These are phyloP conservation scores for Trichoderma aggressivum DNA, from an alignment of 2,329 filamentous ascomycete genomes.

Conservation along the genomic window DNA sequence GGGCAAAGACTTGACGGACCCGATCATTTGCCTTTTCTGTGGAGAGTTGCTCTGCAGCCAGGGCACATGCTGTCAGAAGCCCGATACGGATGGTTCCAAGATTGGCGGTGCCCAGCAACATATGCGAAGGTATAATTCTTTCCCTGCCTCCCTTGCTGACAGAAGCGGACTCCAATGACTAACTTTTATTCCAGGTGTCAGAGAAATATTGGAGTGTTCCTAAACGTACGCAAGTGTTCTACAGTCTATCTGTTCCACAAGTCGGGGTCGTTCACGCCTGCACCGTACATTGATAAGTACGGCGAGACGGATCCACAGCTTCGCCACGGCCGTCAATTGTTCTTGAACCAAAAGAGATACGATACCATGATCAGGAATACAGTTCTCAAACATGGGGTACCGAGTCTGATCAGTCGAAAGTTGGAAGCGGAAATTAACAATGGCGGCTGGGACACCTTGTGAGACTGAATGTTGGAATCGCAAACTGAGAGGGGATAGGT, in stretches of 20 bases:
- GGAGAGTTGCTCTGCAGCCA: constrained; percentile 97
- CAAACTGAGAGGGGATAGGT: background rate
- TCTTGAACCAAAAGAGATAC: constrained; percentile 90
- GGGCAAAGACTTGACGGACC: constrained; percentile 86
- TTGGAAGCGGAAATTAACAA: constrained; percentile 95
- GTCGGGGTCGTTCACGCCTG: constrained; percentile 79
- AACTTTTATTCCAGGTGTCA: constrained; percentile 63
- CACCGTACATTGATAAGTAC: constrained; percentile 93
- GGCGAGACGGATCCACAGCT: constrained; percentile 94
- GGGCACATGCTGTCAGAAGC: constrained; percentile 80
- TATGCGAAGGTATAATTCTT: constrained; percentile 67
- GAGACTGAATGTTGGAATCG: constrained; percentile 9
- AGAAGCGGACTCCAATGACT: background rate
- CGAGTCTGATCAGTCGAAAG: constrained; percentile 83
- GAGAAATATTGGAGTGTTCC: constrained; percentile 84
- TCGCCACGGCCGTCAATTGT: constrained; percentile 81
- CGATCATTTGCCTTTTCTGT: constrained; percentile 89
- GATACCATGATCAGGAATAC: constrained; percentile 81
- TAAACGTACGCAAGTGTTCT: constrained; percentile 95
- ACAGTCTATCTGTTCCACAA: constrained; percentile 80
- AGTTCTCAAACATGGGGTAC: constrained; percentile 83
- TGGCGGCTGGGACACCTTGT: constrained; percentile 85
- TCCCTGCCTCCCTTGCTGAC: background rate
- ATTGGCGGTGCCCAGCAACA: constrained; percentile 90
- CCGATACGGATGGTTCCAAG: constrained; percentile 47